phyloP scores from a whole-genome alignment of 345 rosid genomes.

The Hibiscus mutabilis region DNA sequence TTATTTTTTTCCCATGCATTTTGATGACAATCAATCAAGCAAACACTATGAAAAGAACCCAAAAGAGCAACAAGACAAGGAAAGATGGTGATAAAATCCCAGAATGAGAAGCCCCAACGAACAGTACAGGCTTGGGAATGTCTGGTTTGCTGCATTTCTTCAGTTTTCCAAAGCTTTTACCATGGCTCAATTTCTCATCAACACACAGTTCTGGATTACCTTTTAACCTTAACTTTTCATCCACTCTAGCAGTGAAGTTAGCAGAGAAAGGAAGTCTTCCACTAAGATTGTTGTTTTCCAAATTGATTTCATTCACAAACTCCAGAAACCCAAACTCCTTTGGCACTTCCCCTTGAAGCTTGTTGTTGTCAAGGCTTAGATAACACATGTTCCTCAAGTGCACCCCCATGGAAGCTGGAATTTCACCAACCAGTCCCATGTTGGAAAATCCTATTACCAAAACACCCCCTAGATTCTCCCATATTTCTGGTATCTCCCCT shows the following conservation, averaged over 20 bases:
- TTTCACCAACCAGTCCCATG: slow-evolving; percentile 44
- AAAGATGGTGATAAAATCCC: slow-evolving; percentile 9
- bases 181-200: slow-evolving; percentile 13
- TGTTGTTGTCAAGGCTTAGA: slow-evolving; percentile 54
- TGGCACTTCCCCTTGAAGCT: slow-evolving; percentile 49
- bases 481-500: slow-evolving; percentile 52
- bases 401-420: slow-evolving; percentile 49
- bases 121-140: slow-evolving; percentile 15
- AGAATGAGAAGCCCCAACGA: slow-evolving; percentile 5
- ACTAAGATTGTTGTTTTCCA: slow-evolving; percentile 58
- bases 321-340: slow-evolving; percentile 38
- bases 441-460: slow-evolving; percentile 48
- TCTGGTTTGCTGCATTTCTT: slow-evolving; percentile 1
- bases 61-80: slow-evolving; percentile 10
- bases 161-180: slow-evolving; percentile 15
- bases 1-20: background rate
- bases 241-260: slow-evolving; percentile 31
- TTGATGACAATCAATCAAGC: slow-evolving; percentile 6
- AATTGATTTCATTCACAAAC: slow-evolving; percentile 40
- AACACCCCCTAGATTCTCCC: slow-evolving; percentile 42
- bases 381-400: slow-evolving; percentile 33
- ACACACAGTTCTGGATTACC: slow-evolving; percentile 46
- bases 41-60: slow-evolving; percentile 11
- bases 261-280: slow-evolving; percentile 46
- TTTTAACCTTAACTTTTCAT: slow-evolving; percentile 39